Base-by-base conservation (phyloP, 257 asterid species). In the Solanum paucissectum region DNA sequence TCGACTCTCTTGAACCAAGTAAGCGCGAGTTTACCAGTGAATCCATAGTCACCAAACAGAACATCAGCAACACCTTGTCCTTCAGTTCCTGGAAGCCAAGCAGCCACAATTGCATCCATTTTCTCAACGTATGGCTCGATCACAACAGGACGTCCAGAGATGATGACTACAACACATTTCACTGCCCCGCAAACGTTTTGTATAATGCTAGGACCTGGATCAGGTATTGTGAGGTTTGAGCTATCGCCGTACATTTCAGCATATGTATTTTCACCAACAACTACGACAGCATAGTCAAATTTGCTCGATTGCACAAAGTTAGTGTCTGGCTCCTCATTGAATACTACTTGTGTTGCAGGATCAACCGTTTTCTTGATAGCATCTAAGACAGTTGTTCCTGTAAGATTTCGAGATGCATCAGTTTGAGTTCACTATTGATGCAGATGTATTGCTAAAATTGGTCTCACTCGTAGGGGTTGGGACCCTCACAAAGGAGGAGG, bases 1-100 rank as follows among this genome's bases (percentile, higher is more conserved):
- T 90, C 92, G 3, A 92, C 93, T 27, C 90, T 89, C 87, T 88
- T 91, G 83, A 92, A 92, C 94, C 94, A 92, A 3, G 91, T 89
- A 3, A 87, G 89, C 2, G 94, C 88, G 16, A 92, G 92, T 58
- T 92, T 92, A 20, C 94, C 94, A 0, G 93, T 89, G 34, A 92
- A 92, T 42, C 91, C 92, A 18, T 91, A 91, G 76, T 91, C 93
- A 7, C 94, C 93, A 75, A 92, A 92, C 40, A 92, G 25, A 86
- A 84, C 91, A 90, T 92, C 94, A 52, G 93, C 89, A 64, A 92
- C 86, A 6, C 94, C 94, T 81, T 91, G 94, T 7, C 94, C 94
- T 89, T 92, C 94, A 0, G 91, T 91, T 1, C 94, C 94, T 4
- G 94, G 94, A 86, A 92, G 91, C 93, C 94, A 92, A 29, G 94